Conservation (phyloP, 2,329 filamentous ascomycete species). For the Sporothrix protearum region DNA sequence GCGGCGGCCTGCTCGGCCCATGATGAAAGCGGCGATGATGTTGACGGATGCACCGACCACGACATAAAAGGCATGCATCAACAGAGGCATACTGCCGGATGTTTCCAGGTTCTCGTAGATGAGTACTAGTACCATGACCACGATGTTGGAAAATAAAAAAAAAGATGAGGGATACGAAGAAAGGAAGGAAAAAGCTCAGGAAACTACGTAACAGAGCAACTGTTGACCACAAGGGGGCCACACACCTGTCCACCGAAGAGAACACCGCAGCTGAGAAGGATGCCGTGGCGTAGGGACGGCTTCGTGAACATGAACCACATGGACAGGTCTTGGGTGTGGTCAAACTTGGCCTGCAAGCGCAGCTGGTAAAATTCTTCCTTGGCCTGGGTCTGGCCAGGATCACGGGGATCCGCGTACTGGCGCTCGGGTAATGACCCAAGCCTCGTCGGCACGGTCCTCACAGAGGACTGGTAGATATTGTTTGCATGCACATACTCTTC, state of each 20-base stretch:
- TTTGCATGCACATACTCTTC: not conserved
- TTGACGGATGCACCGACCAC: conserved; percentile 20
- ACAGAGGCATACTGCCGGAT: conserved; percentile 20
- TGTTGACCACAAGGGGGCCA: conserved; percentile 21
- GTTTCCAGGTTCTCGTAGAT: conserved; percentile 18
- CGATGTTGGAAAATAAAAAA: too few species aligned
- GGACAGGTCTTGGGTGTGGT: conserved; percentile 34
- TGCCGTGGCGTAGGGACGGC: conserved; percentile 39
- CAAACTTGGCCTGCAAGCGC: conserved; percentile 43
- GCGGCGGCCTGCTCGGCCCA: conserved; percentile 22
- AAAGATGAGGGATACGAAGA: too few species aligned
- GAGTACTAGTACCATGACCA: not conserved
- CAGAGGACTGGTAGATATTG: conserved; percentile 36
- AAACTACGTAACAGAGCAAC: conserved; percentile 1
- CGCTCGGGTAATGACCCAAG: conserved; percentile 39
- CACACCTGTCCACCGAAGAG: conserved; percentile 19
- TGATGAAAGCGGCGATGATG: conserved; percentile 18
- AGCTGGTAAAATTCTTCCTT: conserved; percentile 44
- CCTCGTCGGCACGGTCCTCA: conserved; percentile 39
- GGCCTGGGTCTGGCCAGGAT: conserved; percentile 38
- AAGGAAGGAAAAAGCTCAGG: too few species aligned
- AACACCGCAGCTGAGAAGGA: conserved; percentile 36
- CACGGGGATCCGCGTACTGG: conserved; percentile 40
- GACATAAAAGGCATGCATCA: conserved; percentile 22
- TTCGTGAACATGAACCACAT: conserved; percentile 41